These are phyloP conservation scores for Erodium trifolium DNA, from an alignment of 441 rosid genomes.

Conservation along the genomic window DNA sequence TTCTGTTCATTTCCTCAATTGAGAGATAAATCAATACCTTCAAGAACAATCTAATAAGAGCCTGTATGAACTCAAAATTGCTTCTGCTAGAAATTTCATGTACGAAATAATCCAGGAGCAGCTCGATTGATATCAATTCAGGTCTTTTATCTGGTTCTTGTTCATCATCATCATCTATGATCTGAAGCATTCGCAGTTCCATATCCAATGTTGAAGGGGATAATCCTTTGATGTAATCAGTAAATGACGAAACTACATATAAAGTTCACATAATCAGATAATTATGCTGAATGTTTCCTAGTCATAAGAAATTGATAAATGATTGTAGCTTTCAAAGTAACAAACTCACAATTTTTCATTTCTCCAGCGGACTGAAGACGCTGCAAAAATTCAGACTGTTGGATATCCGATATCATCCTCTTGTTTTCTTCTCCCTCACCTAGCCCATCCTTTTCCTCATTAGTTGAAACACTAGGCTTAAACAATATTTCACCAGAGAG, in stretches of 20 bases:
- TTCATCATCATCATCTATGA: conserved; percentile 58
- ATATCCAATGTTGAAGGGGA: conserved; percentile 87
- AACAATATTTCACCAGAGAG: conserved; percentile 84
- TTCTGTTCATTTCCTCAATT: too few species aligned
- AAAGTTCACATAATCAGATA: conserved; percentile 16
- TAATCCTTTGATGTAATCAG: conserved; percentile 65
- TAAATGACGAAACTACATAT: conserved; percentile 62
- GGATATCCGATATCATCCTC: conserved; percentile 27
- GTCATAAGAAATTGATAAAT: too few species aligned
- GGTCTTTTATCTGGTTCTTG: conserved; percentile 55
- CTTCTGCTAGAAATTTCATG: conserved; percentile 57
- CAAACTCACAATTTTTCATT: conserved; percentile 48
- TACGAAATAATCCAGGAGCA: conserved; percentile 70
- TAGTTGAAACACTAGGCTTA: conserved; percentile 41
- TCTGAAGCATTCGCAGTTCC: conserved; percentile 89
- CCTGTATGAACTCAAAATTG: conserved; percentile 90
- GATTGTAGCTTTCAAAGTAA: background rate
- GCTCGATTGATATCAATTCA: conserved; percentile 51
- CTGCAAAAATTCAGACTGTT: conserved; percentile 45
- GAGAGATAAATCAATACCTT: conserved; percentile 47
- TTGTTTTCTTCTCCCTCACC: conserved; percentile 30
- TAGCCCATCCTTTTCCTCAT: conserved; percentile 25
- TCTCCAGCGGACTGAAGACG: conserved; percentile 54
- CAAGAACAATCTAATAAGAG: conserved; percentile 67
- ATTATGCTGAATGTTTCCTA: background rate